phyloP scores from a whole-genome alignment of 495 filamentous ascomycete species.

The Bryoglossum gracile region DNA sequence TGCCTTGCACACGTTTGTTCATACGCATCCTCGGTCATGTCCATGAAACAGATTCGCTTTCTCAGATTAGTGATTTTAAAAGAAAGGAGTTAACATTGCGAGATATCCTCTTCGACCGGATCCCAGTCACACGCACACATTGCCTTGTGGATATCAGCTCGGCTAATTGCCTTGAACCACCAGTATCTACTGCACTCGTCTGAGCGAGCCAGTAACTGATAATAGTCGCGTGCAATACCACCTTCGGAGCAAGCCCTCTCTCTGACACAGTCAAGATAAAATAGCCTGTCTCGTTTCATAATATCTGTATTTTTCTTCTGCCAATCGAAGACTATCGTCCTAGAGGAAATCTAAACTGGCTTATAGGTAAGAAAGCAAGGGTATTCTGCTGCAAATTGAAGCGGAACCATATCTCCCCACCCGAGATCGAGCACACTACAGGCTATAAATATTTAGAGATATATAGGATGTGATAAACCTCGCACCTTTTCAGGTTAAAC shows the following conservation, averaged over 20 bases:
- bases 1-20: background rate
- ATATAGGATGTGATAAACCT: background rate
- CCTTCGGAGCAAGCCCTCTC: background rate
- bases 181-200: background rate
- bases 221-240: background rate
- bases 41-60: background rate
- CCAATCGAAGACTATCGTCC: background rate
- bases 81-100: background rate
- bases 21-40: background rate
- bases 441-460: background rate
- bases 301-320: slow-evolving; percentile 2
- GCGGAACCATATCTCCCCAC: background rate
- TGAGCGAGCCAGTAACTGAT: background rate
- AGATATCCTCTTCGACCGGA: background rate
- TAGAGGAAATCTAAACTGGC: background rate
- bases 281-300: background rate
- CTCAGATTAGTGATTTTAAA: background rate
- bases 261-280: background rate
- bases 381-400: background rate
- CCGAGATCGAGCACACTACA: background rate
- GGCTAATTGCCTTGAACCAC: background rate
- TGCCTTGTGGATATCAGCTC: background rate
- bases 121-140: background rate
- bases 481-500: background rate
- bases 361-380: background rate